Evolutionary conservation across 129 eudicot species (phyloP), one percentile per base, ranked within the genome.

Genomic region (Flaveria trinervia): DNA sequence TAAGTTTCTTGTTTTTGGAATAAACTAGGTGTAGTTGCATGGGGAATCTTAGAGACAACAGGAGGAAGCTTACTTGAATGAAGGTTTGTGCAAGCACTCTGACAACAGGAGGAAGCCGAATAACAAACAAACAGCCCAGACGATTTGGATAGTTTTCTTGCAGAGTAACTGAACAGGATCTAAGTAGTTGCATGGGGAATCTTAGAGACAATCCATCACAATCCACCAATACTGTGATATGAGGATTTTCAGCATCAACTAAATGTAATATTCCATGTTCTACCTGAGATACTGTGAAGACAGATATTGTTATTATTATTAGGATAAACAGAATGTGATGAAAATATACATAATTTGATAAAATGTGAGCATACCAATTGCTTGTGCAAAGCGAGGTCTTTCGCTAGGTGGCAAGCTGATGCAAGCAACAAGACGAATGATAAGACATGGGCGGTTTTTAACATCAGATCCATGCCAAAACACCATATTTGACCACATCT

Each of bases 381-480:
- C 99, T 80, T 95, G 99, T 62, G 86, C 88, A 76, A 95, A 89
- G 52, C 97, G 83, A 54, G 99, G 99, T 86, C 96, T 84, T 48
- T 89, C 96, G 67, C 71, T 69, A 70, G 89, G 82, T n/a, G 92
- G 86, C 80, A 95, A 78, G 84, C 81, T 84, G 79, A 64, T 81
- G 81, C 96, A 91, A 76, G 89, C 97, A 64, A 96, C 99, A 77
- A 95, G 92, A 18, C 97, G 93, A 77, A 95, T 87, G 72, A 91
- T 51, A 56, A 95, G 97, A 88, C 96, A 95, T 17, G 96, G 99
- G 64, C 92, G 80, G 61, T 82, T 76, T 69, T 83, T 65, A 68
- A 82, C 81, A 85, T 95, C 99, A 62, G 71, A 75, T 67, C 97
- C 96, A 79, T 95, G 99, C 99, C 99, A 95, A 80, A 91, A 95